Conservation (phyloP, 192 early-diverging fungal genomes). For the Gonapodya prolifera region DNA sequence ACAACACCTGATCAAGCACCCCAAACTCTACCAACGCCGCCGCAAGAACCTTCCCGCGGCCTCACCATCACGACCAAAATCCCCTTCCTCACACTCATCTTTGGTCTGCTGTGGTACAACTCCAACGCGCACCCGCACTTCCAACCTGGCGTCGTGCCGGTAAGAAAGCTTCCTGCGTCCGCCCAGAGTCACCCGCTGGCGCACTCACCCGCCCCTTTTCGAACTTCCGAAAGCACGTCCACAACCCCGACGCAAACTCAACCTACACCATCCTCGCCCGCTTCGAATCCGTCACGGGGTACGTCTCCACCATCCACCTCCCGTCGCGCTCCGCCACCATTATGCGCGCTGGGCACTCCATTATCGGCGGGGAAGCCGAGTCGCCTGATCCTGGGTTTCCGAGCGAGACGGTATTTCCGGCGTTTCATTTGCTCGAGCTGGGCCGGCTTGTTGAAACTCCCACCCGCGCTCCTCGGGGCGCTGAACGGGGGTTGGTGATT, state of each 20-base stretch:
- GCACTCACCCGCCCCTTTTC: not conserved
- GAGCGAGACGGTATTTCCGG: conserved; percentile 60
- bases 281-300: conserved; percentile 72
- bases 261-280: conserved; percentile 41
- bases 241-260: conserved; percentile 5
- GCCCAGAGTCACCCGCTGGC: not conserved
- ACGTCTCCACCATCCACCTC: conserved; percentile 56
- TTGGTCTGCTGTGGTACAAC: conserved; percentile 14
- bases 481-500: conserved; percentile 3
- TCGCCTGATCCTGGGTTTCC: conserved; percentile 35
- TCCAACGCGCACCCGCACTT: conserved; percentile 37
- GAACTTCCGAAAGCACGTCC: conserved; percentile 14
- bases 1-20: not conserved
- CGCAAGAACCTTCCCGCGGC: too few relatives aligned
- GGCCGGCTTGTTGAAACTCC: conserved; percentile 31
- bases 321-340: conserved; percentile 34
- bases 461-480: conserved; percentile 35
- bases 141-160: conserved; percentile 25
- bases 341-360: conserved; percentile 75
- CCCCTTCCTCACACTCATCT: not conserved
- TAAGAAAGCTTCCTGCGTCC: conserved; percentile 2
- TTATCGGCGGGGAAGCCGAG: conserved; percentile 57
- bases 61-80: not conserved
- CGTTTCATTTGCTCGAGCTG: conserved; percentile 76
- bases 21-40: not conserved